A percentile compares a stretch with the other conserved stretches of the same genome.
Conservation (phyloP, 2,329 filamentous ascomycete species). For the Purpureocillium takamizusanense region DNA sequence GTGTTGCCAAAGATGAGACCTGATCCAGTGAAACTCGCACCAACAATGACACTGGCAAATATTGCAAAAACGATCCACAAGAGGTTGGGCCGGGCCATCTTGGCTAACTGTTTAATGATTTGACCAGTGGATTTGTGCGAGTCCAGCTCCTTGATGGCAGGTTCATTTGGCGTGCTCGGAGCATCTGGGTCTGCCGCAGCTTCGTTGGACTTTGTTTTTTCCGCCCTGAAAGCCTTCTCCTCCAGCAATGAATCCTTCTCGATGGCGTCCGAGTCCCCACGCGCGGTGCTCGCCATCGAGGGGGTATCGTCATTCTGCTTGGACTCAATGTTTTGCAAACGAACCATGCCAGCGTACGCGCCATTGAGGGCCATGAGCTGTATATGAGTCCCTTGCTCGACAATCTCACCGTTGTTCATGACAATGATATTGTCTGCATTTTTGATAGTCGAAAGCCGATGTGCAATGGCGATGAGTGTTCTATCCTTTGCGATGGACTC, state of each 20-base stretch:
- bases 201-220: slow-evolving; percentile 28
- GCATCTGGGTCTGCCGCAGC: slow-evolving; percentile 18
- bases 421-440: slow-evolving; percentile 61
- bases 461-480: slow-evolving; percentile 59
- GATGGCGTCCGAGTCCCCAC: slow-evolving; percentile 30
- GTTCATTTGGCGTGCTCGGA: slow-evolving; percentile 4
- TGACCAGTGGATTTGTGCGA: slow-evolving; percentile 27
- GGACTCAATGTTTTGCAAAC: slow-evolving; percentile 28
- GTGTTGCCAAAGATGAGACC: slow-evolving; percentile 41
- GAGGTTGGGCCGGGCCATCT: slow-evolving; percentile 28
- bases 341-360: slow-evolving; percentile 44
- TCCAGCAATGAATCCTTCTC: slow-evolving; percentile 28
- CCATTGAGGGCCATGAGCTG: slow-evolving; percentile 43
- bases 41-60: slow-evolving; percentile 42
- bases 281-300: slow-evolving; percentile 20
- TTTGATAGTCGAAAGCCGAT: slow-evolving; percentile 51
- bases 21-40: slow-evolving; percentile 41
- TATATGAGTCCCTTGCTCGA: slow-evolving; percentile 56
- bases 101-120: slow-evolving; percentile 27
- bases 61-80: slow-evolving; percentile 30
- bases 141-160: slow-evolving; percentile 20
- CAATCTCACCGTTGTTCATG: slow-evolving; percentile 47
- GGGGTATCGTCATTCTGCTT: slow-evolving; percentile 17
- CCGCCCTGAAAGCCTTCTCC: slow-evolving; percentile 23
- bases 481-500: slow-evolving; percentile 38